A percentile compares a stretch with the other conserved stretches of the same genome.
Conservation (phyloP, 176 grass and related monocot genomes). For the Zoysia pacifica region DNA sequence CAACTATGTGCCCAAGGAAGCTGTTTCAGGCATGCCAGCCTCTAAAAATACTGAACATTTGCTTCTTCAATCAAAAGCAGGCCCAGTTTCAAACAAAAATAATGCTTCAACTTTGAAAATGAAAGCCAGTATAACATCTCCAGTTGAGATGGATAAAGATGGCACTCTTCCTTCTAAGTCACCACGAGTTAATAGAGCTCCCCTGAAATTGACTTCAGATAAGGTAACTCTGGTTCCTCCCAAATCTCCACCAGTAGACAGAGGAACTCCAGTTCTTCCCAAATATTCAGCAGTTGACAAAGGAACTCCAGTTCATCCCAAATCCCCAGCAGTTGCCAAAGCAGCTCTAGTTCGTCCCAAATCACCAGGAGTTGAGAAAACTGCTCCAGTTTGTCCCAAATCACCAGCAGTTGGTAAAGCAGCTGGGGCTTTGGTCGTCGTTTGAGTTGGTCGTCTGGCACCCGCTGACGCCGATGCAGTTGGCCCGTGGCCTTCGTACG, state of each 20-base stretch:
- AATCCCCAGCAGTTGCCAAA: not conserved
- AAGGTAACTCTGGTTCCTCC: constrained; percentile 17
- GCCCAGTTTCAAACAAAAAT: constrained; percentile 48
- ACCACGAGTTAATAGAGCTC: constrained; percentile 18
- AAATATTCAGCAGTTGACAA: constrained; percentile 25
- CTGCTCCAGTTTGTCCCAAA: not conserved
- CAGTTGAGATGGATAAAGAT: constrained; percentile 45
- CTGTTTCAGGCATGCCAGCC: constrained; percentile 31
- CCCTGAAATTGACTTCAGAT: not conserved
- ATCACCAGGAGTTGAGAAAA: not conserved
- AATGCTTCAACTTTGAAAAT: constrained; percentile 27
- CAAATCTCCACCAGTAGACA: constrained; percentile 26
- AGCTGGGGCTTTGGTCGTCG: not conserved
- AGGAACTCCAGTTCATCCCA: not conserved
- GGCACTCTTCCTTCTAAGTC: constrained; percentile 41
- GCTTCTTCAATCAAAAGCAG: constrained; percentile 20
- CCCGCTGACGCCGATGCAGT: not conserved
- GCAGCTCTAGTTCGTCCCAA: not conserved
- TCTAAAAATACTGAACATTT: constrained; percentile 28
- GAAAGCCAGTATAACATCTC: constrained; percentile 30
- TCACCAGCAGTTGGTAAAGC: not conserved
- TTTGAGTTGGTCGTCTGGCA: too few species aligned
- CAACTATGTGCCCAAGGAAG: constrained; percentile 16
- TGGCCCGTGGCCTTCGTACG: too few species aligned
- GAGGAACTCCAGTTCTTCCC: constrained; percentile 14